Evolutionary conservation across 2,329 filamentous ascomycete genomes (phyloP).

Genomic region (Hymenotorrendiella dingleyae): DNA sequence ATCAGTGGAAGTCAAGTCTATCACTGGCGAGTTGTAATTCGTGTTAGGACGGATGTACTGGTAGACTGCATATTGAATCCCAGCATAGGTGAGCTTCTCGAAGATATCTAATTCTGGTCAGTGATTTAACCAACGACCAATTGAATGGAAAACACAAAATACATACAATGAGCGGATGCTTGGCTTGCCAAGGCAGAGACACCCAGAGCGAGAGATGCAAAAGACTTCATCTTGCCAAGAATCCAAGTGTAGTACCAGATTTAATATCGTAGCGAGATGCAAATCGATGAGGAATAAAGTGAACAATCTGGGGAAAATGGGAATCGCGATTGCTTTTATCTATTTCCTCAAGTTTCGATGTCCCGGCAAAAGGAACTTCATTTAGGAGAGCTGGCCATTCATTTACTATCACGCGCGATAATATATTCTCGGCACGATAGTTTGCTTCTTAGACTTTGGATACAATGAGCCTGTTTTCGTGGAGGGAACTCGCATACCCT

Average conservation of each 20-base stretch:
- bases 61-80: slow-evolving; percentile 36
- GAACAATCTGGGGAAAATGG: not conserved
- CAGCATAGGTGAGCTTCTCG: slow-evolving; percentile 20
- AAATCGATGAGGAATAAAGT: not conserved
- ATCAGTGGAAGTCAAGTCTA: slow-evolving; percentile 22
- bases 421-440: not conserved
- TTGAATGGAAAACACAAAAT: not conserved
- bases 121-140: too few species aligned
- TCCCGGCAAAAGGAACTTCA: too few species aligned
- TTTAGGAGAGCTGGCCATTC: too few species aligned
- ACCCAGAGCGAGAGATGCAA: slow-evolving; percentile 6
- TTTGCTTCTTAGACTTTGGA: too few species aligned
- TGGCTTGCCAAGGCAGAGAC: slow-evolving; percentile 10
- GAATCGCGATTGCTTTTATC: not conserved
- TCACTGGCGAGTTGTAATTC: slow-evolving; percentile 45
- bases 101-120: slow-evolving; percentile 23
- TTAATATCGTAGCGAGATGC: not conserved
- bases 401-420: not conserved
- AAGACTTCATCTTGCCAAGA: slow-evolving; percentile 12
- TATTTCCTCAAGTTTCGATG: not conserved
- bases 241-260: too few species aligned
- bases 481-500: too few species aligned
- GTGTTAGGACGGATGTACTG: slow-evolving; percentile 40
- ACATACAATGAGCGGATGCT: slow-evolving; percentile 15
- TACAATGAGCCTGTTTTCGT: too few species aligned